Evolutionary conservation across 345 rosid genomes (phyloP).

Genomic region (Brassica rapa): DNA sequence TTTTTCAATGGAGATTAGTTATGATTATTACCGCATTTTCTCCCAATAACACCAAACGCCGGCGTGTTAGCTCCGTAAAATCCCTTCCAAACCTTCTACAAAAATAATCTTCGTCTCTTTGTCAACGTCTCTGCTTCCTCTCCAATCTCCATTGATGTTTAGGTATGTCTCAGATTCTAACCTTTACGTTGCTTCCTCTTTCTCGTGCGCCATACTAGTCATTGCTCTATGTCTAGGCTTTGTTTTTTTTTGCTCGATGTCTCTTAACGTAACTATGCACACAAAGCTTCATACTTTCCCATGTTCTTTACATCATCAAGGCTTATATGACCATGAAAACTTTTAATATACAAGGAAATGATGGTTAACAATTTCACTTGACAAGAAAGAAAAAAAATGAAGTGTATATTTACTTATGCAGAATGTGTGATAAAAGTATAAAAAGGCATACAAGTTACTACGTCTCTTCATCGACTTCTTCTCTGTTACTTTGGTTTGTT

Average conservation of each 20-base stretch:
- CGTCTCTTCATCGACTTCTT: constrained; percentile 35
- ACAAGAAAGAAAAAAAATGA: constrained; percentile 19
- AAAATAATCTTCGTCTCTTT: neutral
- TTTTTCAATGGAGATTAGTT: neutral
- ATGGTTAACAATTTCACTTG: constrained; percentile 33
- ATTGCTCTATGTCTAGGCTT: neutral
- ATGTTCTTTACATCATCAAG: constrained; percentile 26
- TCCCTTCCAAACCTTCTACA: neutral
- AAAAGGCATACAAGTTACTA: constrained; percentile 27
- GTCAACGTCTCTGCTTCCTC: constrained; percentile 11
- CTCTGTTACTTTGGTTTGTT: constrained; percentile 27
- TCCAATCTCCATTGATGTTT: constrained; percentile 20
- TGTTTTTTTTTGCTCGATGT: neutral
- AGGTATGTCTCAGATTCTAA: constrained; percentile 19
- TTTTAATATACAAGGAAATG: constrained; percentile 38
- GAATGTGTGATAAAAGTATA: constrained; percentile 12
- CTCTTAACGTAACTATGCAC: constrained; percentile 24
- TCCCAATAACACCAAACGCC: neutral
- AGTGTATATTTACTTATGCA: constrained; percentile 37
- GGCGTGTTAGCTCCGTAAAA: neutral
- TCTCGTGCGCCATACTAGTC: neutral
- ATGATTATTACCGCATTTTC: neutral
- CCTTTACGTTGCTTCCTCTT: neutral
- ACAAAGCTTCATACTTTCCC: constrained; percentile 16
- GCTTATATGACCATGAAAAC: constrained; percentile 35